Evolutionary conservation across 441 rosid species (phyloP), one percentile per base, ranked within the genome.

Genomic region (Biscutella laevigata): DNA sequence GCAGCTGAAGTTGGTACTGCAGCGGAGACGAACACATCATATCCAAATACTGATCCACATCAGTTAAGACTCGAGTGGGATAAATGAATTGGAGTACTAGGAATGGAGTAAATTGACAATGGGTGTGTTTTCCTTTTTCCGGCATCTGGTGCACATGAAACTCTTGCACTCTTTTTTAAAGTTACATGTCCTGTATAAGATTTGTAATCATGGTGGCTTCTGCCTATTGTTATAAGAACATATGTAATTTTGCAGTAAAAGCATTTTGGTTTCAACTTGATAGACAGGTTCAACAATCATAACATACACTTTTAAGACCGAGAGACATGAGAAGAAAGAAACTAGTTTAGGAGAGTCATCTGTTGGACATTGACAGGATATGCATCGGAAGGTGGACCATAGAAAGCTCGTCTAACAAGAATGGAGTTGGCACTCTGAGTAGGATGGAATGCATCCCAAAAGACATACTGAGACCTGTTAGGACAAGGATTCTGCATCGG

Each of bases 401-500:
- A 73, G 64, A 77, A 74, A 13, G 90, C 94, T 47, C 91, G 52
- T 20, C 64, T 73, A 14, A 75, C 82, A 4, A 89, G 68, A 51
- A 83, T 61, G 5, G 68, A 53, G 50, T 68, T 72, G 1, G 73
- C 94, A 5, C 75, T 76, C 49, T 86, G 74, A 10, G 97, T 86
- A 13, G 86, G 91, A 59, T 89, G 94, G 64, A 71, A 82, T 3
- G 90, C 97, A 61, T 89, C 94, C 97, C 97, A 89, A 57, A 83
- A 84, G 17, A 80, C 62, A 44, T 66, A 70, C 3, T 54, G 62
- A 10, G 40, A 53, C 54, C 88, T 70, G 35, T 76, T 73, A 0
- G 59, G 2, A 44, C 97, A 86, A 9, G 95, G 94, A 39, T 14
- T 12, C 28, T 27, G 53, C 14, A 67, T 12, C 0, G 95, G 91